Evolutionary conservation across 23 red algal species (phyloP).

Genomic region (Gracilariopsis chorda): DNA sequence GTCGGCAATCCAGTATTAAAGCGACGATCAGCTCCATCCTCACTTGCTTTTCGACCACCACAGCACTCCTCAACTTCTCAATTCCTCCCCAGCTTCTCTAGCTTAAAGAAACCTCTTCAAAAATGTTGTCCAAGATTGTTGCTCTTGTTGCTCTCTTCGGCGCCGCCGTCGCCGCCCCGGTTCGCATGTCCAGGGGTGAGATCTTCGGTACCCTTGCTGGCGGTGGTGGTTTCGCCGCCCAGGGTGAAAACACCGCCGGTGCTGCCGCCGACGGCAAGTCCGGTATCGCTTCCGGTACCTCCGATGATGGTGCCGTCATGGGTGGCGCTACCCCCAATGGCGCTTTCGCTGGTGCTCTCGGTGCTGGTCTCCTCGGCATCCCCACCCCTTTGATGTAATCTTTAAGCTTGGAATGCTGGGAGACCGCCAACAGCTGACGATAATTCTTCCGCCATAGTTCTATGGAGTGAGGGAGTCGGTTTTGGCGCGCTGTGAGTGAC

Average conservation of each 20-base stretch:
- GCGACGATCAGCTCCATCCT: too few relatives aligned
- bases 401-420: too few relatives aligned
- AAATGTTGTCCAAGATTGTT: slow-evolving; percentile 41
- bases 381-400: too few relatives aligned
- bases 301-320: slow-evolving; percentile 8
- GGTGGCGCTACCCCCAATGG: not conserved
- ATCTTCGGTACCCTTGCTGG: slow-evolving; percentile 11
- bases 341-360: slow-evolving; percentile 25
- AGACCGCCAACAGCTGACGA: too few relatives aligned
- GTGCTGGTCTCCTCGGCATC: not conserved
- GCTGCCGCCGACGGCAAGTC: slow-evolving; percentile 15
- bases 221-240: slow-evolving; percentile 33
- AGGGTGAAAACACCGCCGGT: slow-evolving; percentile 29
- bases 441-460: too few relatives aligned
- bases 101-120: too few relatives aligned
- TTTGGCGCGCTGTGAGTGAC: too few relatives aligned
- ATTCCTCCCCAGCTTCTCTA: too few relatives aligned
- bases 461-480: too few relatives aligned
- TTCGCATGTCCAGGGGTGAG: not conserved
- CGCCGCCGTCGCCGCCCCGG: slow-evolving; percentile 22
- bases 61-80: too few relatives aligned
- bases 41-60: too few relatives aligned
- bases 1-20: too few relatives aligned
- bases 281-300: not conserved
- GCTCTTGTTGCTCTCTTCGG: slow-evolving; percentile 16